Percentiles rank a stretch among this genome's conserved stretches.
These are phyloP conservation scores for Botrytis elliptica DNA, from an alignment of 2,329 filamentous ascomycete species.

Conservation along the genomic window DNA sequence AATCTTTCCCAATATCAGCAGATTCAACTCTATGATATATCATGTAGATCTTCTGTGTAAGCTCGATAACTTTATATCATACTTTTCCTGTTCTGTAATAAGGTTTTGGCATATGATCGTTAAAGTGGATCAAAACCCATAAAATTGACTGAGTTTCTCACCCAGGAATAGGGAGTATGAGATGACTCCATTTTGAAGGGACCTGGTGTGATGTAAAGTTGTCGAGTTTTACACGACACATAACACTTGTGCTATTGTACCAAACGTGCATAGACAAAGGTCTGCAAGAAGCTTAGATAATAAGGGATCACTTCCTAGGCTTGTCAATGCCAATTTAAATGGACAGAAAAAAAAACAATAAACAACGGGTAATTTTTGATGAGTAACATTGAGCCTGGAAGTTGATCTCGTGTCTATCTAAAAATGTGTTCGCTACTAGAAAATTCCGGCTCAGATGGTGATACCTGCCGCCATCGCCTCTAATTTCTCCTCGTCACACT, in stretches of 20 bases:
- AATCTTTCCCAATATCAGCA: not conserved
- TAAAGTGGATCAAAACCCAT: not conserved
- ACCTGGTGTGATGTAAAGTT: not conserved
- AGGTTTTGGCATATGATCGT: not conserved
- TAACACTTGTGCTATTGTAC: not conserved
- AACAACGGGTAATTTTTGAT: not conserved
- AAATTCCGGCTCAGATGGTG: not conserved
- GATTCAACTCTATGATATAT: not conserved
- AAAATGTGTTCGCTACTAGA: not conserved
- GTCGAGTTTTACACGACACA: not conserved
- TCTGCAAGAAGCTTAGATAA: not conserved
- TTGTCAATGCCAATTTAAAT: not conserved
- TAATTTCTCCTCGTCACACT: conserved; percentile 13
- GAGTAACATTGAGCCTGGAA: not conserved
- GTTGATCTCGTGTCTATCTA: not conserved
- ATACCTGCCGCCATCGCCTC: not conserved
- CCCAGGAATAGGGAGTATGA: not conserved
- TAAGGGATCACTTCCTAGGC: not conserved
- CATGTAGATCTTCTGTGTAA: not conserved
- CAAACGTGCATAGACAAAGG: not conserved
- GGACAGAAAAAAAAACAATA: not conserved
- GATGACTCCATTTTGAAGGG: not conserved
- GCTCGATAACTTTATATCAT: not conserved
- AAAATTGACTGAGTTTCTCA: not conserved
- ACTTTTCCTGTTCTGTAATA: not conserved